A percentile compares a stretch with the other conserved stretches of the same genome.
These are phyloP conservation scores for Colletotrichum kahawae DNA, from an alignment of 2,329 filamentous ascomycete genomes.

Conservation along the genomic window DNA sequence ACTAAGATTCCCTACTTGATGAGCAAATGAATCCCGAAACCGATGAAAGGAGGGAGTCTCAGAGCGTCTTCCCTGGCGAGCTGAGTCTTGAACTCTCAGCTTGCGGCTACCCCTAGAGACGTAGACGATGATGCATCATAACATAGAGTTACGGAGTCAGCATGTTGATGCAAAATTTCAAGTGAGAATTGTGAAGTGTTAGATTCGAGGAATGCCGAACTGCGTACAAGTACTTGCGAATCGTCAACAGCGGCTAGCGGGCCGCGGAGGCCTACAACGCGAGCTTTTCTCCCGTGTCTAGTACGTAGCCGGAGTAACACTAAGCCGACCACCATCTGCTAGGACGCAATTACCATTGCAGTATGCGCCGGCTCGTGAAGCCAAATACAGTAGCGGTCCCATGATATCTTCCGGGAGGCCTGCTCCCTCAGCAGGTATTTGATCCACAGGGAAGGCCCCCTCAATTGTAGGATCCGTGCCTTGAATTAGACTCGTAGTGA, in stretches of 20 bases:
- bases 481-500: background rate
- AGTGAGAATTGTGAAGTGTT: fast-evolving
- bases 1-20: fast-evolving
- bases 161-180: background rate
- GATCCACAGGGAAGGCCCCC: background rate
- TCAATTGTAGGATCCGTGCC: background rate
- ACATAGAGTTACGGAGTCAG: background rate
- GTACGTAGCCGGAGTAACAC: background rate
- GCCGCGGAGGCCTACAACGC: background rate
- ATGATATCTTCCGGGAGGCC: background rate
- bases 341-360: background rate
- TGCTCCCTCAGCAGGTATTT: background rate
- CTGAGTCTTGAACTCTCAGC: background rate
- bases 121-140: no score
- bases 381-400: background rate
- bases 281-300: fast-evolving
- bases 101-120: background rate
- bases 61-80: background rate
- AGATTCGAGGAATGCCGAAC: no score
- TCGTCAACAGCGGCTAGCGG: background rate
- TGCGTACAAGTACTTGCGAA: no score
- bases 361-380: background rate
- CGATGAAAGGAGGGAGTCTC: fast-evolving
- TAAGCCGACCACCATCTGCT: background rate
- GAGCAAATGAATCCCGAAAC: fast-evolving